These are phyloP conservation scores for Aspergillus pseudotamarii DNA, from an alignment of 2,329 filamentous ascomycete species.

Conservation along the genomic window DNA sequence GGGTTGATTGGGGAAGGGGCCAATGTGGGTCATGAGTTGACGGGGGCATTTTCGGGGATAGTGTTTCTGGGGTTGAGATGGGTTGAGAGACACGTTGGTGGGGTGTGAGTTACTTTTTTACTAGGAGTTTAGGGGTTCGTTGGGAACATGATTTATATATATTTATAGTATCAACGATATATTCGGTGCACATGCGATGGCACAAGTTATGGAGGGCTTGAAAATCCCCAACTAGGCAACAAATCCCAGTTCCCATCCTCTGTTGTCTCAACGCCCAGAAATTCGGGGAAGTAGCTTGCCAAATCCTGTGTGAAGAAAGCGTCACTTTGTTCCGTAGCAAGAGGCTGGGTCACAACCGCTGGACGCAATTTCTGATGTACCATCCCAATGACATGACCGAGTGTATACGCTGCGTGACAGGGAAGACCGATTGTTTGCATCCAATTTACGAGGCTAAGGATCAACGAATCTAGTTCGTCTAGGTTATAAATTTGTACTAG, in stretches of 20 bases:
- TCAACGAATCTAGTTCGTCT: conserved; percentile 35
- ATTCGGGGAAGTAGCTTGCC: conserved; percentile 34
- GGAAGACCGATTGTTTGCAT: conserved; percentile 46
- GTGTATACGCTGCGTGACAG: conserved; percentile 46
- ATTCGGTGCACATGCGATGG: neutral
- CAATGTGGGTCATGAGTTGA: conserved; percentile 40
- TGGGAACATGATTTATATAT: neutral
- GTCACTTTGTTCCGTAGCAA: neutral
- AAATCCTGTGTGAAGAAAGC: conserved; percentile 22
- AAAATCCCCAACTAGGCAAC: conserved; percentile 31
- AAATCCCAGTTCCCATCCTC: conserved; percentile 33
- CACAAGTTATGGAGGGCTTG: conserved; percentile 10
- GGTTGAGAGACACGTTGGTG: conserved; percentile 32
- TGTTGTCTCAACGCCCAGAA: conserved; percentile 34
- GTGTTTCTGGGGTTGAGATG: conserved; percentile 33
- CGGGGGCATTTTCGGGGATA: conserved; percentile 34
- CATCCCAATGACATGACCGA: conserved; percentile 42
- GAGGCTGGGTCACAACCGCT: neutral
- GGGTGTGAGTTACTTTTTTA: conserved; percentile 15
- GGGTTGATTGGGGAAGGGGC: conserved; percentile 35
- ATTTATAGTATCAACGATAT: neutral
- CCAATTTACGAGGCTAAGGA: conserved; percentile 42
- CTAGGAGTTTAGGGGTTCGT: neutral
- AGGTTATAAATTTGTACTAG: conserved; percentile 35
- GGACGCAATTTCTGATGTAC: conserved; percentile 39